Evolutionary conservation across 495 filamentous ascomycete genomes (phyloP), one percentile per base, ranked within the genome.

Genomic region (Beverwykella pulmonaria): DNA sequence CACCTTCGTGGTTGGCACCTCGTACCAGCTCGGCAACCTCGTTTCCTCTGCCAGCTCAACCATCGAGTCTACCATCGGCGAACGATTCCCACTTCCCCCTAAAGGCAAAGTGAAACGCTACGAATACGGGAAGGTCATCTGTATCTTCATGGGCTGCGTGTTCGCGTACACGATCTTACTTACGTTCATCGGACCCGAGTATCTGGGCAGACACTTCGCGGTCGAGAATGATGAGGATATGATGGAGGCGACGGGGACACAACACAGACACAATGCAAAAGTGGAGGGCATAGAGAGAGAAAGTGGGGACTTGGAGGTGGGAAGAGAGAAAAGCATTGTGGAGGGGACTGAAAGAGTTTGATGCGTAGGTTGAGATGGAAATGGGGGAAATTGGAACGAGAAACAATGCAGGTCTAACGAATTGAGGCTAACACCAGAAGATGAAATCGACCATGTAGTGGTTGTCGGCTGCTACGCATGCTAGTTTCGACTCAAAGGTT

Each of bases 121-220:
- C 73, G 78, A 92, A 53, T 97, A 96, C 57, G 92, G 93, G 14
- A 89, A 89, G 65, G 92, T 97, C 3, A 93, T 97, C 68, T 92
- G 90, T 63, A 94, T 97, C 70, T 93, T 96, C 75, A 91, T 96
- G 90, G 93, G 85, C 2, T 93, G 90, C 69, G 93, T 96, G n/a
- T 96, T 87, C 75, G 88, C 76, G 6, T 97, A 95, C 73, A 82
- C 87, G 8, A 91, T 96, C 65, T 0, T 94, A 0, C 67, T 95
- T 22, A 89, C 90, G 0, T 71, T 95, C 17, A 63, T 91, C 0
- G 92, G 92, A 0, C 92, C 92, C 0, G 92, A 97, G 79, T 83
- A 86, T 44, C 67, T 92, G 56, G 83, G 86, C 17, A 78, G 84
- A 10, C 76, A 82, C 23, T 89, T 92, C 78, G 88, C 87, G 59